These are phyloP conservation scores for Alloascoidea africana DNA, from an alignment of 805 yeast genomes.

Conservation along the genomic window DNA sequence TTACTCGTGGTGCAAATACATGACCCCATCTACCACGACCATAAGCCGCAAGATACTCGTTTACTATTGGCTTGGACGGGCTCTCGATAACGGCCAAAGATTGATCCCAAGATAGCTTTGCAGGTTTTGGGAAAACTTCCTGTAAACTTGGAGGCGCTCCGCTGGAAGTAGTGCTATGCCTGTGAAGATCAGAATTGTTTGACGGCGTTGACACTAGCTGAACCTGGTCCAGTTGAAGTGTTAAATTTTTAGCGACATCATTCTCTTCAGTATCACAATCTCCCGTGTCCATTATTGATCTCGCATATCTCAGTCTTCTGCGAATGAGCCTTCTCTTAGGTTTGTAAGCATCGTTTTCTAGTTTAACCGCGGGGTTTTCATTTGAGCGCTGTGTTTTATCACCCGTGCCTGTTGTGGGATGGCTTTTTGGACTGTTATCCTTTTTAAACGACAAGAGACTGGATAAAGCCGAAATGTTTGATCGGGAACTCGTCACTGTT, in stretches of 20 bases:
- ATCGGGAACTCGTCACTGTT: background rate
- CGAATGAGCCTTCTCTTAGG: too few relatives aligned
- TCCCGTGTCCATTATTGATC: too few relatives aligned
- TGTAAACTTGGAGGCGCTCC: too few relatives aligned
- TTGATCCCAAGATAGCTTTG: background rate
- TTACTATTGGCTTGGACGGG: slow-evolving; percentile 56
- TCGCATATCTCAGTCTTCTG: too few relatives aligned
- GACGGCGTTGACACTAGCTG: background rate
- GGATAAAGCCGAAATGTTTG: background rate
- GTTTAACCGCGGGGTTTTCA: too few relatives aligned
- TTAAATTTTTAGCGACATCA: too few relatives aligned
- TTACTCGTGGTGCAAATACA: slow-evolving; percentile 65
- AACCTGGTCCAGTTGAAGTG: too few relatives aligned
- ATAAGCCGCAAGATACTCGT: slow-evolving; percentile 36
- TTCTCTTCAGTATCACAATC: too few relatives aligned
- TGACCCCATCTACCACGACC: slow-evolving; percentile 84
- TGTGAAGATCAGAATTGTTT: background rate
- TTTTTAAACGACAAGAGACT: background rate
- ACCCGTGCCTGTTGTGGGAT: too few relatives aligned
- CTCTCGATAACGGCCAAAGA: slow-evolving; percentile 49
- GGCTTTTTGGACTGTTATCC: too few relatives aligned
- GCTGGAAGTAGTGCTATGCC: background rate
- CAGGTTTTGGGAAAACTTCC: background rate
- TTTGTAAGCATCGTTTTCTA: too few relatives aligned
- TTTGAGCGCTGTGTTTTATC: too few relatives aligned